A percentile compares a stretch with the other conserved stretches of the same genome.
These are phyloP conservation scores for Cordyceps javanica DNA, from an alignment of 2,329 filamentous ascomycete genomes.

Conservation along the genomic window DNA sequence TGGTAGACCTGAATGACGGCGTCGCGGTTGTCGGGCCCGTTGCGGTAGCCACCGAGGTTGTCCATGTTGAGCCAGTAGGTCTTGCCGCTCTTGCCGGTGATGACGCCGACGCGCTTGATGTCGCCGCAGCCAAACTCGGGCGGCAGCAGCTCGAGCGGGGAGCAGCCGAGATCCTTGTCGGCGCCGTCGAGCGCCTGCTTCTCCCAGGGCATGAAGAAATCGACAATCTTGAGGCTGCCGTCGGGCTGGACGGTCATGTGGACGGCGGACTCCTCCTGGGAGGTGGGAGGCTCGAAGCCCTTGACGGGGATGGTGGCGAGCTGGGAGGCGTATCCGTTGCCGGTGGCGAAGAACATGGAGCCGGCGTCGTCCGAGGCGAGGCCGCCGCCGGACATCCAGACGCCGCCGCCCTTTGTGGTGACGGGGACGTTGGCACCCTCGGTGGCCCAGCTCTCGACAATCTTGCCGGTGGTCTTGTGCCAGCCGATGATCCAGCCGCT, in stretches of 20 bases:
- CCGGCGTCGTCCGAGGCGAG: constrained; percentile 33
- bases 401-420: constrained; percentile 35
- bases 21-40: constrained; percentile 30
- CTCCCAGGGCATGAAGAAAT: constrained; percentile 51
- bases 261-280: constrained; percentile 39
- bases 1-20: constrained; percentile 39
- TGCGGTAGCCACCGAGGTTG: constrained; percentile 34
- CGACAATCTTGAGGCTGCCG: constrained; percentile 38
- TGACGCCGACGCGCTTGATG: constrained; percentile 40
- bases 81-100: constrained; percentile 46
- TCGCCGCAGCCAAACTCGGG: constrained; percentile 37
- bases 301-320: constrained; percentile 31
- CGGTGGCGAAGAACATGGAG: constrained; percentile 33
- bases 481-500: constrained; percentile 46
- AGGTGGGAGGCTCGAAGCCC: constrained; percentile 32
- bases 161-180: constrained; percentile 44
- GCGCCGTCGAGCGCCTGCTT: constrained; percentile 44
- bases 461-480: constrained; percentile 33
- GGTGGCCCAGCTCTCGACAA: constrained; percentile 35
- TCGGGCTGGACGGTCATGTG: constrained; percentile 35
- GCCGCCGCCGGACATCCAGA: constrained; percentile 37
- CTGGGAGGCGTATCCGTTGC: constrained; percentile 37
- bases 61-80: constrained; percentile 39
- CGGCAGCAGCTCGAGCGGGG: constrained; percentile 37
- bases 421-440: constrained; percentile 33